phyloP scores from a whole-genome alignment of 768 basidiomycete genomes.

The Auricularia auricula-judae region DNA sequence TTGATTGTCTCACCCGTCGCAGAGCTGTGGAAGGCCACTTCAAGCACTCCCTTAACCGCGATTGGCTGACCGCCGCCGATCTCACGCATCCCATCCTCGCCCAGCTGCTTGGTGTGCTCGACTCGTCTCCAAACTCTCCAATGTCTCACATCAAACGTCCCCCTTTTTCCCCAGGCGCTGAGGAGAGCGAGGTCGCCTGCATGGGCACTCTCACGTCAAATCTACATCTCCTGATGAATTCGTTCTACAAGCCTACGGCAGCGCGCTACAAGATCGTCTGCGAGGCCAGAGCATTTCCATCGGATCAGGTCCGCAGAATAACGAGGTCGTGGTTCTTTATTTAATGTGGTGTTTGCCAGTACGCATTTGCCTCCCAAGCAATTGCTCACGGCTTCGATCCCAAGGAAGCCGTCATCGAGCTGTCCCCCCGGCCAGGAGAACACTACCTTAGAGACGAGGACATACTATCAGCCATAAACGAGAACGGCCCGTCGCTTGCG shows the following conservation, averaged over 20 bases:
- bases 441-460: slow-evolving; percentile 80
- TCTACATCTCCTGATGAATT: slow-evolving; percentile 88
- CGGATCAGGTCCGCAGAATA: slow-evolving; percentile 65
- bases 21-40: slow-evolving; percentile 89
- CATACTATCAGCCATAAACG: slow-evolving; percentile 63
- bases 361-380: slow-evolving; percentile 93
- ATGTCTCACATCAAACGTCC: slow-evolving; percentile 4
- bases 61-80: slow-evolving; percentile 74
- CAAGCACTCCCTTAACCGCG: slow-evolving; percentile 69
- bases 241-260: slow-evolving; percentile 84
- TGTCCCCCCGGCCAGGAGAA: slow-evolving; percentile 76
- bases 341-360: slow-evolving; percentile 36
- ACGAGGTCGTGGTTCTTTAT: background rate
- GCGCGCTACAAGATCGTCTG: slow-evolving; percentile 88
- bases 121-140: background rate
- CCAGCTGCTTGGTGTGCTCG: slow-evolving; percentile 62
- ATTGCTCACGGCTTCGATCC: slow-evolving; percentile 68
- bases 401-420: slow-evolving; percentile 59
- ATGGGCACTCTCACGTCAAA: slow-evolving; percentile 94
- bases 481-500: slow-evolving; percentile 68
- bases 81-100: slow-evolving; percentile 65
- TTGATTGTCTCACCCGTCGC: slow-evolving; percentile 1
- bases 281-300: slow-evolving; percentile 90
- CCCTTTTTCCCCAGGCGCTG: slow-evolving; percentile 50
- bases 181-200: slow-evolving; percentile 83